Evolutionary conservation across 2,329 filamentous ascomycete genomes (phyloP), one percentile per base, ranked within the genome.

Genomic region (Cytospora schulzeri): DNA sequence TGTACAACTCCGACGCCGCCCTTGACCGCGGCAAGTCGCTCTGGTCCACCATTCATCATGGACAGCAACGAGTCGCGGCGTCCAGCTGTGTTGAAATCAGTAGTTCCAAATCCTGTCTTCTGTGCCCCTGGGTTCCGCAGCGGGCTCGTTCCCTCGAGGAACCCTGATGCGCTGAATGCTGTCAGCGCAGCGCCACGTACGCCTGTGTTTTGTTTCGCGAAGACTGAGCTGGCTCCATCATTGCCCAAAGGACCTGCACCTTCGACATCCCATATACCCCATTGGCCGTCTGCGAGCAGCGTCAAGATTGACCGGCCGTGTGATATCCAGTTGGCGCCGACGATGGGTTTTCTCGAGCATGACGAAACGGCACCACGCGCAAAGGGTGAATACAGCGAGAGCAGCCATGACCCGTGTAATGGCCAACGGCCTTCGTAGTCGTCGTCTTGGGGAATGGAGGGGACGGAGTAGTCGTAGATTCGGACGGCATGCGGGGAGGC

Each of bases 231-330:
- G 56, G 79, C 73, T 70, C 69, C 54, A 67, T 69, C 52, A 17
- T 52, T 60, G 1, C 68, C 63, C 41, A 80, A 73, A 1, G 85
- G 83, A 48, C 82, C 83, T 33, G 79, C 79, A 9, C 85, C 84
- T 67, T 88, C 85, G 53, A 89, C 80, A 69, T 89, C 87, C 87
- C 87, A 89, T 38, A 89, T 83, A 17, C 85, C 87, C 87, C 87
- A 89, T 72, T 87, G 86, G 8, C 87, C 87, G 69, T 89, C 87
- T 1, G 83, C 83, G 4, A 89, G 76, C 2, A 89, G 77, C 1
- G 80, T 79, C 50, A 89, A 75, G 31, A 89, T 77, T 6, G 87
- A 86, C 55, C 83, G 80, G 12, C 87, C 87, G 65, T 83, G 82
- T 2, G 82, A 78, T 56, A 89, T 82, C 87, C 87, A 89, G 6